phyloP scores from a whole-genome alignment of 106 monocot genomes.

The Phalaenopsis aphrodite region DNA sequence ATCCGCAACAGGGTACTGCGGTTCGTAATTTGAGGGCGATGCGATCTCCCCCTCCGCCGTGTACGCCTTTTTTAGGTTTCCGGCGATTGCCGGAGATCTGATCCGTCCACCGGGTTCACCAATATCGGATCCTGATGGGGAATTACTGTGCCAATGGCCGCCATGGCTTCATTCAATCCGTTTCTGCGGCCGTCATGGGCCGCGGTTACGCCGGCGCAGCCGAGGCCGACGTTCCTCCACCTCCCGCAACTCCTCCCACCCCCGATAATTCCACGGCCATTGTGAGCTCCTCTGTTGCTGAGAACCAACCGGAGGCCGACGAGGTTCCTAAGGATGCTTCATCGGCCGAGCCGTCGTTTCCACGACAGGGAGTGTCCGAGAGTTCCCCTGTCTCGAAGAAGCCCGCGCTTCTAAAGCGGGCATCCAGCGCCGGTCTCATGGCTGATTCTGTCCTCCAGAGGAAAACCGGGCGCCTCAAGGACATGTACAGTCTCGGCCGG shows the following conservation, averaged over 20 bases:
- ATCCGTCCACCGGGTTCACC: background rate
- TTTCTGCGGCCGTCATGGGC: constrained; percentile 1
- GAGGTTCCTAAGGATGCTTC: background rate
- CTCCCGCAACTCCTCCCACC: background rate
- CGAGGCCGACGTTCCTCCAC: background rate
- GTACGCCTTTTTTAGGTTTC: background rate
- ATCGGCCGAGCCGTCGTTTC: background rate
- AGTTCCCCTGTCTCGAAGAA: constrained; percentile 5
- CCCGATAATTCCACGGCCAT: background rate
- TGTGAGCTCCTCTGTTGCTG: background rate
- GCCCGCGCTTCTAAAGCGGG: constrained; percentile 6
- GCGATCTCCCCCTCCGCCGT: too few relatives aligned
- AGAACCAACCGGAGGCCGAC: background rate
- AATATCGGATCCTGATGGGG: constrained; percentile 1
- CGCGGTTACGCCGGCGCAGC: background rate
- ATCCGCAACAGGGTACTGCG: too few relatives aligned
- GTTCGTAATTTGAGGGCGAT: too few relatives aligned
- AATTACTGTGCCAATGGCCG: background rate
- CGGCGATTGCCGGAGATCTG: background rate
- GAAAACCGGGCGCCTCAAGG: constrained; percentile 18
- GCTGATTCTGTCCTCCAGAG: constrained; percentile 15
- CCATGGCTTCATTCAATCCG: constrained; percentile 6
- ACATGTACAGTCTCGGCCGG: constrained; percentile 19
- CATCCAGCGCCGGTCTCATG: constrained; percentile 13
- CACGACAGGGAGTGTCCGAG: background rate